These are phyloP conservation scores for Barnettozyma hawaiiensis DNA, from an alignment of 1,139 yeast species.

Conservation along the genomic window DNA sequence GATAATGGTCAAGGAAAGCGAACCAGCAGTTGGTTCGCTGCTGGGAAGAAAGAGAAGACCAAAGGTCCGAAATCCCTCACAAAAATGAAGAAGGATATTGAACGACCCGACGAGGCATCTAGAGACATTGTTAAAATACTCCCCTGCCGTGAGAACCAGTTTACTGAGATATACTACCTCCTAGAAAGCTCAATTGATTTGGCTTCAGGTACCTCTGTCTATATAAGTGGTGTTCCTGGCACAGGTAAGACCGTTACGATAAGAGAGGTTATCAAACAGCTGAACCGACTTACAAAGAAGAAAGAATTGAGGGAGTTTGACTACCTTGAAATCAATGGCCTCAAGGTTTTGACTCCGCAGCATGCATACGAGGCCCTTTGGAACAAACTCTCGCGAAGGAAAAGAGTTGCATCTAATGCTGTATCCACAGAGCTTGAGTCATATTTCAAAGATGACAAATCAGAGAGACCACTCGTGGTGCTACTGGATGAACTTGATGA, in stretches of 20 bases:
- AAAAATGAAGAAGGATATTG: constrained; percentile 3
- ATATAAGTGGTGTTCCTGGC: constrained; percentile 96
- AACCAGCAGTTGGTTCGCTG: neutral
- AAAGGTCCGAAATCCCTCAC: constrained; percentile 17
- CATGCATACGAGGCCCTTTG: constrained; percentile 82
- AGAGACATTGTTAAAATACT: constrained; percentile 28
- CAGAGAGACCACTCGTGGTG: constrained; percentile 53
- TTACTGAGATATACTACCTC: constrained; percentile 62
- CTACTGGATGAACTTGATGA: constrained; percentile 92
- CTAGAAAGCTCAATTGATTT: constrained; percentile 72
- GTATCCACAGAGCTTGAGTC: constrained; percentile 55
- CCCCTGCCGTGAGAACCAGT: constrained; percentile 89
- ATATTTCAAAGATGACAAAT: constrained; percentile 37
- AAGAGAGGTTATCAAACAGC: constrained; percentile 72
- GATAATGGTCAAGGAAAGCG: neutral
- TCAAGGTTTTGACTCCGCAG: constrained; percentile 76
- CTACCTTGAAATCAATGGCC: constrained; percentile 84
- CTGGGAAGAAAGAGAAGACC: constrained; percentile 1
- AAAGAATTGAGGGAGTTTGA: constrained; percentile 56
- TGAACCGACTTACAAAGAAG: constrained; percentile 41
- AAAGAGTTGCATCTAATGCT: constrained; percentile 54
- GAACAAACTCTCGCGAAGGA: constrained; percentile 60
- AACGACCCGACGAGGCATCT: neutral
- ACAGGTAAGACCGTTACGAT: constrained; percentile 96
- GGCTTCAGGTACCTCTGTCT: constrained; percentile 76